Base-by-base conservation (phyloP, 257 asterid species). In the Primulina tabacum region DNA sequence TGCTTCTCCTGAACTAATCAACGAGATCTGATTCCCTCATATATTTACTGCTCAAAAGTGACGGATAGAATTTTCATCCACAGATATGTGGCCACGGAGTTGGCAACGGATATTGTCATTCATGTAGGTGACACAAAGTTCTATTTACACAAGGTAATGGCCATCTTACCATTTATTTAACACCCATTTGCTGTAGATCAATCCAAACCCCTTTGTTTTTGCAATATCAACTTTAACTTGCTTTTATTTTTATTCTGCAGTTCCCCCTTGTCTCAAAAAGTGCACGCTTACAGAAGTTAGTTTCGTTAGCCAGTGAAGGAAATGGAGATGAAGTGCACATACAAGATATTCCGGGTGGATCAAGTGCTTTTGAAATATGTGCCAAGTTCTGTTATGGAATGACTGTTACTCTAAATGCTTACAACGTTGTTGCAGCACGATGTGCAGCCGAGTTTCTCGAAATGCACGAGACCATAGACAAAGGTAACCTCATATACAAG, bases 381-480 rank as follows among this genome's bases (percentile, higher is more conserved):
- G 93, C 92, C 75, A 94, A 94, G 79, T 94, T 90, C 85, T 94
- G 99, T 68, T 94, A 94, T 2, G 88, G 95, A 17, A 88, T 93
- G 92, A 85, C 95, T 0, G 89, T 93, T 40, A 93, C 97, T 43
- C 84, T 93, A 65, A 90, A 90, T 8, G 96, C 97, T 35, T 82
- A 91, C 70, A 94, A 94, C 43, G 86, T 94, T 14, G 80, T 89
- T 11, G 77, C 96, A 7, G 81, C 85, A 5, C 95, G 96, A 11
- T 91, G 96, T 77, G 99, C 99, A 32, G 91, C 99, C 14, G 96
- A 94, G 84, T 94, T 87, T 79, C 88, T 94, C 2, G 93, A 86
- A 64, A 94, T 94, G 99, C 83, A 89, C 1, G 99, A 94, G 72
- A 57, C 78, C 3, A 57, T 86, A 1, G 99, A 94, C 73, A 94